Base-by-base conservation (phyloP, 2,329 filamentous ascomycete species). In the Aphanocladium album region DNA sequence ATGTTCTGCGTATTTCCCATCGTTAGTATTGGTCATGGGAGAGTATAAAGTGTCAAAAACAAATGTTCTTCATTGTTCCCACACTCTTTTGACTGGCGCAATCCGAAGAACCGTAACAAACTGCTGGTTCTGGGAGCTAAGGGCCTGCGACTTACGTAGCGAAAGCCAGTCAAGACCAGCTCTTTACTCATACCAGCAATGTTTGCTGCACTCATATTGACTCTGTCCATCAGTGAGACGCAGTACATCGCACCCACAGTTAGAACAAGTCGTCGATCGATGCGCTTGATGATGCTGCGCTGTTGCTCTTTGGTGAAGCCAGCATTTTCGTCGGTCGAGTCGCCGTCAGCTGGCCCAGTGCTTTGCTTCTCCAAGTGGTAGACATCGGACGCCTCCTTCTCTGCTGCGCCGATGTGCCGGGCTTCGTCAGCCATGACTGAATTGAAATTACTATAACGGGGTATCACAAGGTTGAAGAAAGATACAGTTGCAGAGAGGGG, bases 191-290 rank as follows among this genome's bases (percentile, higher is more conserved):
- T 83, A 57, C 83, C 90, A 21, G 90, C 89, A 70, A 93, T 88
- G 50, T 84, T 84, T 45, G 89, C 89, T 23, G 84, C 79, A n/a
- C 84, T 84, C 70, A 93, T 75, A 72, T 93, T 93, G 2, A 88
- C 91, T 35, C 90, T 80, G 69, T 95, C 90, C 85, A 93, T 90
- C 62, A 93, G 76, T 64, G 83, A 88, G 67, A 90, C 80, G 70
- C 88, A 90, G 73, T 93, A 93, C 75, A 91, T 82, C 64, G 81
- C 69, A 21, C 87, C 87, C 5, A 85, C 82, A 1, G 82, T 86
- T 3, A 81, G 69, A 45, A 89, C 83, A 3, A 89, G 76, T 2
- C 87, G 83, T 33, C 79, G 76, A 72, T 96, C 91, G 66, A 95
- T 79, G 14, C 85, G 83, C 60, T 81, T 79, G 46, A 92, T 84